A percentile compares a stretch with the other conserved stretches of the same genome.
Conservation (phyloP, 106 monocot species). For the Hemerocallis citrina region DNA sequence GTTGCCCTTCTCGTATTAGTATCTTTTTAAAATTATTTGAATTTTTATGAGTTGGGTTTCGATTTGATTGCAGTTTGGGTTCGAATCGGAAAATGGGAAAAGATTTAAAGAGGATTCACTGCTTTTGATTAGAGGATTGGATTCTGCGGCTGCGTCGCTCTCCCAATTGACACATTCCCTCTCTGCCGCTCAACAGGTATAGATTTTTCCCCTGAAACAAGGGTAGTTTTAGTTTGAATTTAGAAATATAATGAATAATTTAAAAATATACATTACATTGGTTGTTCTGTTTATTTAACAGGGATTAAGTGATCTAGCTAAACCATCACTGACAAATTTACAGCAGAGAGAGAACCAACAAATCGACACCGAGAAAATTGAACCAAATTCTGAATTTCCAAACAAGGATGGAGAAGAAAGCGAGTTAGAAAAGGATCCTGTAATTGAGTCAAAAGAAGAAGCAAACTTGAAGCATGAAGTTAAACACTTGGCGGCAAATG, state of each 20-base stretch:
- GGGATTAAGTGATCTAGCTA: constrained; percentile 44
- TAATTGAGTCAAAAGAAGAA: not conserved
- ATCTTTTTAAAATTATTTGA: not conserved
- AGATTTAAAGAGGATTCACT: constrained; percentile 55
- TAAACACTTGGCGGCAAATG: constrained; percentile 2
- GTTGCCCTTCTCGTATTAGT: not conserved
- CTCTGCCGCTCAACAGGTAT: constrained; percentile 55
- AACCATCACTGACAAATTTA: constrained; percentile 24
- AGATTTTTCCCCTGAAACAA: not conserved
- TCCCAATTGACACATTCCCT: constrained; percentile 61
- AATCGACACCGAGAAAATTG: constrained; percentile 25
- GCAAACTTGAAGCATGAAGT: not conserved
- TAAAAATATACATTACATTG: not conserved
- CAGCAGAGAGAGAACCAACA: constrained; percentile 14
- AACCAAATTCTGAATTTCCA: constrained; percentile 20
- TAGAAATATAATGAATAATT: not conserved
- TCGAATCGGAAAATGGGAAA: constrained; percentile 40
- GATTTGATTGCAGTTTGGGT: constrained; percentile 20
- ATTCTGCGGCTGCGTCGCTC: constrained; percentile 78
- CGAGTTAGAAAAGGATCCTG: not conserved
- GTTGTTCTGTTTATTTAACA: constrained; percentile 5
- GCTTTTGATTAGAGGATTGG: constrained; percentile 77
- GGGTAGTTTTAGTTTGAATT: not conserved
- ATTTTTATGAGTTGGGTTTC: not conserved
- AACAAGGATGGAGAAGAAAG: constrained; percentile 3